These are phyloP conservation scores for Mucor plumbeus DNA, from an alignment of 371 early-diverging fungal species.

Conservation along the genomic window DNA sequence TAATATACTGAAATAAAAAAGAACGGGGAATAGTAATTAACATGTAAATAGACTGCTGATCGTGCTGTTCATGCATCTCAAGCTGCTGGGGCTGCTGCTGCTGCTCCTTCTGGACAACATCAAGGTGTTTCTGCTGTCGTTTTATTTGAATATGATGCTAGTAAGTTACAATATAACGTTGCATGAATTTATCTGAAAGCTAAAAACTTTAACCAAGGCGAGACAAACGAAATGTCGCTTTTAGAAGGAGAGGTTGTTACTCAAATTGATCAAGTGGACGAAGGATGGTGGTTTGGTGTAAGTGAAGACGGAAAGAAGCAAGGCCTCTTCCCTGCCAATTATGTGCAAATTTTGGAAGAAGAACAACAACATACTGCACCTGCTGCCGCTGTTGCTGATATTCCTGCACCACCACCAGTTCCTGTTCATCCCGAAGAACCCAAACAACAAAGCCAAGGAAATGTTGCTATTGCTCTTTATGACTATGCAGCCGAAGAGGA, in stretches of 20 bases:
- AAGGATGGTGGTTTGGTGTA: constrained; percentile 91
- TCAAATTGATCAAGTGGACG: constrained; percentile 76
- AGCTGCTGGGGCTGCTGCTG: constrained; percentile 32
- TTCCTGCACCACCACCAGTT: constrained; percentile 17
- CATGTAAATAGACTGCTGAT: constrained; percentile 34
- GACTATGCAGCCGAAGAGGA: constrained; percentile 89
- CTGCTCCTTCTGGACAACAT: constrained; percentile 23
- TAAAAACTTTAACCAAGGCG: constrained; percentile 44
- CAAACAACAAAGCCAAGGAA: constrained; percentile 26
- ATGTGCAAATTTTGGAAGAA: constrained; percentile 70
- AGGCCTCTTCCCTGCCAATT: constrained; percentile 90
- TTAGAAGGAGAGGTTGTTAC: constrained; percentile 81
- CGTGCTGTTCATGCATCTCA: constrained; percentile 42
- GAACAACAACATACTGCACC: constrained; percentile 3
- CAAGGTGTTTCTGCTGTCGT: constrained; percentile 63
- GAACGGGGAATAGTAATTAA: not conserved
- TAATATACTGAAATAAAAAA: constrained; percentile 1
- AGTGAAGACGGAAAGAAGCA: constrained; percentile 77
- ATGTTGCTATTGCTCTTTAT: constrained; percentile 73
- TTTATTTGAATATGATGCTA: constrained; percentile 76
- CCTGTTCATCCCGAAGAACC: constrained; percentile 23
- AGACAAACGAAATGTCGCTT: constrained; percentile 86
- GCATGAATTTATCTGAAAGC: not conserved
- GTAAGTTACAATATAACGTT: constrained; percentile 28
- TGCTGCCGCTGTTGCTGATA: constrained; percentile 15